Evolutionary conservation across 2,329 filamentous ascomycete genomes (phyloP).

Genomic region (Emmonsiellopsis sp.): DNA sequence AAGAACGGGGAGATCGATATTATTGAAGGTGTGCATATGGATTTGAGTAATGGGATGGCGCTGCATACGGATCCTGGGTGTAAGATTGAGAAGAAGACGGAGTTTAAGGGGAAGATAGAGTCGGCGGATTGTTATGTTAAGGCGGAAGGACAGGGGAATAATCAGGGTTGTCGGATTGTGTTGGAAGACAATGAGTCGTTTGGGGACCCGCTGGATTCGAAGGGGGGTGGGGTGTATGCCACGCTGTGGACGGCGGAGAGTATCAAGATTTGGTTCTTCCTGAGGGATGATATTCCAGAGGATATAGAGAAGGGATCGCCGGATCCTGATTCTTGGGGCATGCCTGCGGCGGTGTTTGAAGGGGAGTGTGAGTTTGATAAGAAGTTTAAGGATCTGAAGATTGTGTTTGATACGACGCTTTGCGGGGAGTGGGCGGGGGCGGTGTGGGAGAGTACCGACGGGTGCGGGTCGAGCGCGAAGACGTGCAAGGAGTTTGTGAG

Average conservation of each 20-base stretch:
- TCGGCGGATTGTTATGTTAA: slow-evolving; percentile 42
- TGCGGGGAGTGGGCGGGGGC: slow-evolving; percentile 47
- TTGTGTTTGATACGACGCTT: slow-evolving; percentile 45
- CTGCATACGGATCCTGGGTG: slow-evolving; percentile 40
- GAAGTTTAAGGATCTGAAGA: slow-evolving; percentile 32
- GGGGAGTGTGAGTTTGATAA: slow-evolving; percentile 31
- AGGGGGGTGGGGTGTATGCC: slow-evolving; percentile 41
- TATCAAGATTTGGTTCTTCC: slow-evolving; percentile 46
- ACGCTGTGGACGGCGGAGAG: slow-evolving; percentile 37
- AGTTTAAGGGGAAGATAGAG: slow-evolving; percentile 40
- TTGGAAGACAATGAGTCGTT: slow-evolving; percentile 30
- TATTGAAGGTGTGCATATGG: slow-evolving; percentile 42
- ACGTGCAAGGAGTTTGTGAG: slow-evolving; percentile 10
- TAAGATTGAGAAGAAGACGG: slow-evolving; percentile 29
- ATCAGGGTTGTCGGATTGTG: slow-evolving; percentile 34
- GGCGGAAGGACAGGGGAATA: slow-evolving; percentile 27
- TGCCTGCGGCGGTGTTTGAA: slow-evolving; percentile 35
- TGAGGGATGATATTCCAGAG: slow-evolving; percentile 32
- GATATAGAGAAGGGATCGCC: slow-evolving; percentile 37
- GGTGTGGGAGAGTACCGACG: slow-evolving; percentile 4
- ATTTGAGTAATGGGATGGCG: slow-evolving; percentile 36
- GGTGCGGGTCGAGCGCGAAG: slow-evolving; percentile 5
- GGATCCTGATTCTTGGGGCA: slow-evolving; percentile 37
- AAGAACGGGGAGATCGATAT: slow-evolving; percentile 41
- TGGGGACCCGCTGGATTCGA: slow-evolving; percentile 45